Conservation (phyloP, 2,329 filamentous ascomycete species). For the Aspergillus cejpii region DNA sequence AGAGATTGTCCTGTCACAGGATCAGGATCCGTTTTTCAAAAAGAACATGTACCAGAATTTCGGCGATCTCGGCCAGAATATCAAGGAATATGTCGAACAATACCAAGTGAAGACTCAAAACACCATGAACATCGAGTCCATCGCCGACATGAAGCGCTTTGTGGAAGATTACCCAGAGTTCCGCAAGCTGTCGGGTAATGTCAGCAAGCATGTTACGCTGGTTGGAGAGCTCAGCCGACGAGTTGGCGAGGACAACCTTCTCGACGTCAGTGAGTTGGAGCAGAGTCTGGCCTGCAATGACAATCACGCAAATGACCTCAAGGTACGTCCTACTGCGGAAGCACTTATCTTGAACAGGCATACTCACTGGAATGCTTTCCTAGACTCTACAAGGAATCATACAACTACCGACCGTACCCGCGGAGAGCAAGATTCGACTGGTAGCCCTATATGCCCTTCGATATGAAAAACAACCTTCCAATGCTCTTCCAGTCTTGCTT, state of each 20-base stretch:
- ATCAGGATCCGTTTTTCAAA: conserved; percentile 97
- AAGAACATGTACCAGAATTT: conserved; percentile 99
- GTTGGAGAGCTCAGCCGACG: conserved; percentile 87
- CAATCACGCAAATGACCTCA: conserved; percentile 85
- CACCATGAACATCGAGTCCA: conserved; percentile 92
- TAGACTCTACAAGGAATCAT: conserved; percentile 81
- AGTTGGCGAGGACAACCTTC: conserved; percentile 73
- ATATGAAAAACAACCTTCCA: conserved; percentile 80
- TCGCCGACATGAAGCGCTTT: conserved; percentile 97
- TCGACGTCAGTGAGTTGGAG: conserved; percentile 96
- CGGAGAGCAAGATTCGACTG: conserved; percentile 78
- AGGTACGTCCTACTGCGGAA: conserved; percentile 47
- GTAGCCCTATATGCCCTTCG: conserved; percentile 92
- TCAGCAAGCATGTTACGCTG: conserved; percentile 95
- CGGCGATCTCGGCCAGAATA: conserved; percentile 87
- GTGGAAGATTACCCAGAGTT: conserved; percentile 99
- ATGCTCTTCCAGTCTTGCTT: conserved; percentile 73
- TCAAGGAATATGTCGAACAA: conserved; percentile 98
- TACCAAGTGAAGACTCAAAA: conserved; percentile 98
- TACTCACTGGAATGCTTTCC: background rate
- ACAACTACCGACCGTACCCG: conserved; percentile 66
- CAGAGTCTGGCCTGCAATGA: conserved; percentile 96
- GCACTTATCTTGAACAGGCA: background rate
- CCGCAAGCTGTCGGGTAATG: conserved; percentile 90
- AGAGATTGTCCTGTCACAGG: conserved; percentile 90